A percentile compares a stretch with the other conserved stretches of the same genome.
Evolutionary conservation across 768 basidiomycete species (phyloP).

Genomic region (Termitomyces sp.): DNA sequence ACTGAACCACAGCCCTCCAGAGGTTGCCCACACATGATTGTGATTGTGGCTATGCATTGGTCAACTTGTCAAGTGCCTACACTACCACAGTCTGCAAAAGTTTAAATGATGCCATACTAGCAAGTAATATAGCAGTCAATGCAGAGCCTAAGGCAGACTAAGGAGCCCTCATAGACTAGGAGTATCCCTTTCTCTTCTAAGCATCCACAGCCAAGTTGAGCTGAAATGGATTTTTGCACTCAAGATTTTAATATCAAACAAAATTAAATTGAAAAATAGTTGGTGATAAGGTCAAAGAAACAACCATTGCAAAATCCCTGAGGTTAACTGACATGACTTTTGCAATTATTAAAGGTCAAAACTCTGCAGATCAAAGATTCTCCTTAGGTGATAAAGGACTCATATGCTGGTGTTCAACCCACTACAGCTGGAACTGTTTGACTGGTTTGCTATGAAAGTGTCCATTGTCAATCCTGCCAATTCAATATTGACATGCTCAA

Average conservation of each 20-base stretch:
- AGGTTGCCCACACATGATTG: too few relatives aligned
- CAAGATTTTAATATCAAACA: background rate
- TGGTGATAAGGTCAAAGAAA: background rate
- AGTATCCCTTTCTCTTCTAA: background rate
- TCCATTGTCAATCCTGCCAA: constrained; percentile 1
- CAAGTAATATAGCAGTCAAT: too few relatives aligned
- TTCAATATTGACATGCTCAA: constrained; percentile 2
- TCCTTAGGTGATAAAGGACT: background rate
- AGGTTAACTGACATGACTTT: background rate
- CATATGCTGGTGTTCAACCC: constrained; percentile 6
- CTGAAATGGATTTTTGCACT: constrained; percentile 7
- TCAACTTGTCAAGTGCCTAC: too few relatives aligned
- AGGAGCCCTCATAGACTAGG: background rate
- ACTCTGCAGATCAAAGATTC: background rate
- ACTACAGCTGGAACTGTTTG: constrained; percentile 6
- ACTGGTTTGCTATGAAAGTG: constrained; percentile 5
- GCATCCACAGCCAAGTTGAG: background rate
- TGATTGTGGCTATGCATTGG: too few relatives aligned
- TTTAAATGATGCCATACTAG: too few relatives aligned
- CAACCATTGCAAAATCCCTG: constrained; percentile 6
- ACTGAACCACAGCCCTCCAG: too few relatives aligned
- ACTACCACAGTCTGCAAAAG: too few relatives aligned
- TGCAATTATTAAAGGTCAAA: constrained; percentile 6
- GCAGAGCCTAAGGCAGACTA: too few relatives aligned
- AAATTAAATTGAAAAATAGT: background rate